Evolutionary conservation across 2,329 filamentous ascomycete genomes (phyloP).

Genomic region (Daldinia eschscholtzii): DNA sequence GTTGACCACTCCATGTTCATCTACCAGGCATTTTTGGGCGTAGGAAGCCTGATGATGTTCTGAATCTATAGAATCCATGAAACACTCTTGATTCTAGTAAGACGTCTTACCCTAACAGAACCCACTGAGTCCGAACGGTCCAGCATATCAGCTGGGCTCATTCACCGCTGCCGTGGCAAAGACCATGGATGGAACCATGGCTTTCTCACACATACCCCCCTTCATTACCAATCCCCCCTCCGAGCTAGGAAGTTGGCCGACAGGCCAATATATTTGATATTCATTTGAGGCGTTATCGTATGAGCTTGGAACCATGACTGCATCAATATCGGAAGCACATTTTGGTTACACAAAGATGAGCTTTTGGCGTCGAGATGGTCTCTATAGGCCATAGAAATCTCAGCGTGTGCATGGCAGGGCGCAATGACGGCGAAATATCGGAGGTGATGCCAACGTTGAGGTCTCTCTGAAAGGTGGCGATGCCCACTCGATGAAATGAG

Average conservation of each 20-base stretch:
- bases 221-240: constrained; percentile 9
- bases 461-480: constrained; percentile 15
- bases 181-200: background rate
- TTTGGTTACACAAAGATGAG: constrained; percentile 26
- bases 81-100: background rate
- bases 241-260: constrained; percentile 13
- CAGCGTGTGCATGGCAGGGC: constrained; percentile 7
- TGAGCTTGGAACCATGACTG: constrained; percentile 15
- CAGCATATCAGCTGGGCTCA: background rate
- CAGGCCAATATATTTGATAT: background rate
- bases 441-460: constrained; percentile 7
- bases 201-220: constrained; percentile 13
- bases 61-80: background rate
- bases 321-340: constrained; percentile 14
- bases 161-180: constrained; percentile 38
- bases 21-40: background rate
- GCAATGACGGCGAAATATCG: constrained; percentile 13
- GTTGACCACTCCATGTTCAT: background rate
- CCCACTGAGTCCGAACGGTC: constrained; percentile 1
- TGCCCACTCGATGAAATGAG: constrained; percentile 13
- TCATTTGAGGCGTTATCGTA: constrained; percentile 1
- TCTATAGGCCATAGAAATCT: constrained; percentile 14
- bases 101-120: background rate
- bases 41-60: background rate
- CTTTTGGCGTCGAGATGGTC: constrained; percentile 18